Base-by-base conservation (phyloP, 2,329 filamentous ascomycete genomes). In the Amphichorda felina region DNA sequence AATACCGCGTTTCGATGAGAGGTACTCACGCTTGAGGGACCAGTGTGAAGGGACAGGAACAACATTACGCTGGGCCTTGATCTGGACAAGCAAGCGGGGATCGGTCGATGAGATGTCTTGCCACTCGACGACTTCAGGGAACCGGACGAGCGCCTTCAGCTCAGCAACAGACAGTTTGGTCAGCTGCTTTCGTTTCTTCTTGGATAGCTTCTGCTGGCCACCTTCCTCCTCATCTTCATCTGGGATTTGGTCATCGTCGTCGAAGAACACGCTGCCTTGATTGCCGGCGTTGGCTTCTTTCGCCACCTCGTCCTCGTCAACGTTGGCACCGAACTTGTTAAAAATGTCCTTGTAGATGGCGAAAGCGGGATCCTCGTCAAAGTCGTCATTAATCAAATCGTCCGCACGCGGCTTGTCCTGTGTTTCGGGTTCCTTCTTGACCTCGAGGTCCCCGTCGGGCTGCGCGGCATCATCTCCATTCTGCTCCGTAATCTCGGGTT, bases 111-210 rank as follows among this genome's bases (percentile, higher is more conserved):
- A 93, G 10, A 85, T 84, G 54, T 98, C 91, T 37, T 93, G 91
- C 91, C 91, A 96, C 51, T 98, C 91, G 5, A 98, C 89, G 8
- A 94, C 76, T 57, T 98, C 91, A 3, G 91, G 91, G 46, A 88
- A 89, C 48, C 71, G 74, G 40, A 95, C 91, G 37, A 94, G 64
- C 5, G 89, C 85, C 61, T 98, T 98, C 43, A 98, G 72, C 59
- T 96, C 87, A 33, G 91, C 91, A 40, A 98, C 85, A 6, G 89
- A 94, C 22, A 96, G 68, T 59, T 93, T 94, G 62, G 82, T 93
- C 53, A 87, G 70, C 60, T 82, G 77, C 64, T 96, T 98, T 46
- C 82, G 75, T 60, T 93, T 89, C 68, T 94, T 95, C 62, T 95
- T 96, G 21, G 88, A 95, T 18, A 96, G 57, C 48, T 83, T 89